phyloP scores from a whole-genome alignment of 1,284 basidiomycete genomes.

The Ganoderma leucocontextum region DNA sequence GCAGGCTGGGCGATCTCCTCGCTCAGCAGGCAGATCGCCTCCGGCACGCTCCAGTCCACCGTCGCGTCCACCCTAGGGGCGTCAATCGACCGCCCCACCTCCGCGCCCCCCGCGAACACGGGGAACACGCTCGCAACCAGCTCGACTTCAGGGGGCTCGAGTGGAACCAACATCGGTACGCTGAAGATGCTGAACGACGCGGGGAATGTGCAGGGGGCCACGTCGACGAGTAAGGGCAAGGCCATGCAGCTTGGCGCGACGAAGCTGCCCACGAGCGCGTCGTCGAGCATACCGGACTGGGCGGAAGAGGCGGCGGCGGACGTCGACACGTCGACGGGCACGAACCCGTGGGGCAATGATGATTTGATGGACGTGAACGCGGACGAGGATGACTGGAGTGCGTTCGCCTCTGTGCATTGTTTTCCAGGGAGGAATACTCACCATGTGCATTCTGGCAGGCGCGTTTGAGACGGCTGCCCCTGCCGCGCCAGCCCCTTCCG shows the following conservation, averaged over 20 bases:
- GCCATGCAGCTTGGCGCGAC: conserved; percentile 77
- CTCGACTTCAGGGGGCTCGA: conserved; percentile 17
- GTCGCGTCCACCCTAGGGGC: conserved; percentile 50
- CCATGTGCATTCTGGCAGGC: conserved; percentile 50
- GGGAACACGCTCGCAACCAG: conserved; percentile 34
- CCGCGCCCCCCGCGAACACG: conserved; percentile 37
- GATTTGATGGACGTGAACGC: conserved; percentile 93
- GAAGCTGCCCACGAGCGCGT: conserved; percentile 49
- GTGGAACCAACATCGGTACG: background rate
- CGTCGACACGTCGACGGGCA: conserved; percentile 41
- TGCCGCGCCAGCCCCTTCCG: conserved; percentile 25
- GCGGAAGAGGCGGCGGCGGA: conserved; percentile 63
- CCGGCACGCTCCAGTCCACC: conserved; percentile 75
- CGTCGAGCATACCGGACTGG: conserved; percentile 51
- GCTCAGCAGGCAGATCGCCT: conserved; percentile 78
- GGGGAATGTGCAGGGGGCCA: conserved; percentile 24
- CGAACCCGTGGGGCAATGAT: conserved; percentile 73
- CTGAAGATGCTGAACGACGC: conserved; percentile 19
- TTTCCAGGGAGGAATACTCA: background rate
- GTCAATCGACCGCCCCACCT: conserved; percentile 39
- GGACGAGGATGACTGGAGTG: conserved; percentile 95
- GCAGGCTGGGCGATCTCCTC: conserved; percentile 96
- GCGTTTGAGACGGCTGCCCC: conserved; percentile 82
- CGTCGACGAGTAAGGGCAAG: conserved; percentile 49
- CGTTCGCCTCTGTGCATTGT: conserved; percentile 49